phyloP scores from a whole-genome alignment of 371 early-diverging fungal species.

The Mortierella sp. region DNA sequence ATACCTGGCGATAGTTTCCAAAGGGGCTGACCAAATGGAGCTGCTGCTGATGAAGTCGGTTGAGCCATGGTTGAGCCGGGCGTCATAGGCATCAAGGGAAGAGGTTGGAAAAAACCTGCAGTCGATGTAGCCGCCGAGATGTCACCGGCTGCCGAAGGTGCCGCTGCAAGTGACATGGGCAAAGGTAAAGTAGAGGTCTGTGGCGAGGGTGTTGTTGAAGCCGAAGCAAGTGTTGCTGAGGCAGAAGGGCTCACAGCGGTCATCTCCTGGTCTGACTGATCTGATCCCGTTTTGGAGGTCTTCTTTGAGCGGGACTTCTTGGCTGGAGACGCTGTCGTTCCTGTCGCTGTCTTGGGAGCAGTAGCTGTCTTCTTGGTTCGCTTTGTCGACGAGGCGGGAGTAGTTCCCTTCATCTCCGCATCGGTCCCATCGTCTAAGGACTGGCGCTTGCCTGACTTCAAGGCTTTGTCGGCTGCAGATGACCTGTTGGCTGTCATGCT shows the following conservation, averaged over 20 bases:
- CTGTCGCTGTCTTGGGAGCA: conserved; percentile 7
- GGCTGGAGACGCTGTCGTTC: conserved; percentile 15
- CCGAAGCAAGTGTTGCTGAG: conserved; percentile 6
- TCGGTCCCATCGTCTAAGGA: conserved; percentile 38
- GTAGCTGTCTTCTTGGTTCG: conserved; percentile 34
- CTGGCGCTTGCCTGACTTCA: conserved; percentile 39
- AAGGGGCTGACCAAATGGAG: conserved; percentile 37
- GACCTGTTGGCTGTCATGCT: too few relatives aligned
- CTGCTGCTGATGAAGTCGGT: conserved; percentile 21
- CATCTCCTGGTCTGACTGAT: conserved; percentile 52
- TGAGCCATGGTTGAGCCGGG: conserved; percentile 17
- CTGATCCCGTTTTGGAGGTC: conserved; percentile 39
- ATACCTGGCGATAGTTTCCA: conserved; percentile 49
- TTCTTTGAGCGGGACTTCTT: conserved; percentile 49
- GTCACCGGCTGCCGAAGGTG: conserved; percentile 7
- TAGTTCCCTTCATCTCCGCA: conserved; percentile 20
- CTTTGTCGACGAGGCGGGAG: conserved; percentile 24
- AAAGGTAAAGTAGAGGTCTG: conserved; percentile 32
- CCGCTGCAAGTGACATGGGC: conserved; percentile 17
- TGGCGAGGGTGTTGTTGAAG: conserved; percentile 39
- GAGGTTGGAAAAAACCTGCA: conserved; percentile 39
- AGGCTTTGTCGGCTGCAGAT: neutral
- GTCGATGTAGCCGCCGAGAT: conserved; percentile 25
- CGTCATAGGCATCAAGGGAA: conserved; percentile 31
- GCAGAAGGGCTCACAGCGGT: conserved; percentile 26